Base-by-base conservation (phyloP, 495 filamentous ascomycete genomes). In the Penicillium pancosmium region DNA sequence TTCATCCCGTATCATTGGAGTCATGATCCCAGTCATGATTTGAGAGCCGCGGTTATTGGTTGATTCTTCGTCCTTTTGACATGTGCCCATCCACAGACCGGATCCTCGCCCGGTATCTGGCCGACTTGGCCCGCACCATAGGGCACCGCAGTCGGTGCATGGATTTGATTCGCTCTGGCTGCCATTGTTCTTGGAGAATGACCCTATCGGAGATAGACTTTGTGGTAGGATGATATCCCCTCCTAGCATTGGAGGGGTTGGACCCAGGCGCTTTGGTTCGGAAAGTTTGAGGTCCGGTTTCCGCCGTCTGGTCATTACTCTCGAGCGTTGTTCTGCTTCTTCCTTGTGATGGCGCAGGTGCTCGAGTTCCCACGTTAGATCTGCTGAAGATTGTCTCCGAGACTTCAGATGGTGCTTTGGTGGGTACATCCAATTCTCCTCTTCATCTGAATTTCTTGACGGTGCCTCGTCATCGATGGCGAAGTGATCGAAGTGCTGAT, bases 201-300 rank as follows among this genome's bases (percentile, higher is more conserved):
- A 93, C n/a, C 81, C 82, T 62, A 90, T 85, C 0, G 93, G 93
- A 11, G 91, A 94, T 0, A 79, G 75, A 68, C 90, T 94, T 61
- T 83, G 82, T 4, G 90, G 88, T 64, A 96, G 91, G 19, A 79
- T 75, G 52, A 96, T 79, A 54, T 93, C 88, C 23, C 73, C 61
- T 43, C 93, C 93, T 7, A 95, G 84, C 91, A 96, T 93, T 3
- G 92, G 93, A 16, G 93, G 92, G 58, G 78, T 84, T 6, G 80
- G 79, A 11, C 76, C 78, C 75, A 12, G 73, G 86, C 79, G 64
- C 81, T 80, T 83, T 56, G 68, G 71, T 51, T 71, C 70, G 41
- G 80, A 65, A 18, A 62, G 52, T 23, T 63, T 64, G 13, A 67
- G 46, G n/a, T 52, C 54, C 16, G 54, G 61, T 25, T 71, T 64